These are phyloP conservation scores for Mycena venus DNA, from an alignment of 768 basidiomycete genomes.

Conservation along the genomic window DNA sequence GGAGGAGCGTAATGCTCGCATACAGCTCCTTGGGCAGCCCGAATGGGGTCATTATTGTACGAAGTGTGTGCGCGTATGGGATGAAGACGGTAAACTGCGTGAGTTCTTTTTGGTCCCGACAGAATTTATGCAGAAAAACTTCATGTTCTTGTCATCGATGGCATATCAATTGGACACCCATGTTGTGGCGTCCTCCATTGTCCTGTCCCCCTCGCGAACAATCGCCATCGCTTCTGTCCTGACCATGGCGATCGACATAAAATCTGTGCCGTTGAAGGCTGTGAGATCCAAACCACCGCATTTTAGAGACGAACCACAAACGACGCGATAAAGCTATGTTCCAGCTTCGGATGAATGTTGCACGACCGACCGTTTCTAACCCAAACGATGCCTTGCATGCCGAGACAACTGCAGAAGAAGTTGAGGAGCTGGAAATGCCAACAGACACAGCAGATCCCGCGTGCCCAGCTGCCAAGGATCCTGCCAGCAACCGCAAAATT, in stretches of 20 bases:
- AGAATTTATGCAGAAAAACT: constrained; percentile 26
- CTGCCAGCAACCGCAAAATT: too few relatives aligned
- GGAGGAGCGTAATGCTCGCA: constrained; percentile 37
- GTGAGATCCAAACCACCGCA: constrained; percentile 36
- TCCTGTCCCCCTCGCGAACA: constrained; percentile 31
- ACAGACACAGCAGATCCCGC: too few relatives aligned
- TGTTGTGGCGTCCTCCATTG: constrained; percentile 48
- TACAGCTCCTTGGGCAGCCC: constrained; percentile 40
- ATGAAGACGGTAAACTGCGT: constrained; percentile 17
- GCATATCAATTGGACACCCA: constrained; percentile 42
- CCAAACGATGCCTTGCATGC: too few relatives aligned
- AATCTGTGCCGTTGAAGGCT: constrained; percentile 39
- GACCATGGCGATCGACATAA: constrained; percentile 25
- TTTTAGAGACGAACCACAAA: constrained; percentile 36
- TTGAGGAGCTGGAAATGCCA: too few relatives aligned
- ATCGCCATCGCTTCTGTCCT: constrained; percentile 39
- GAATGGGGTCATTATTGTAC: constrained; percentile 46
- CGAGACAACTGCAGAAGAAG: too few relatives aligned
- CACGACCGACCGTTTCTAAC: background rate
- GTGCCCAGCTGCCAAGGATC: too few relatives aligned
- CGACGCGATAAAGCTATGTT: constrained; percentile 39
- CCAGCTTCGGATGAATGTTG: constrained; percentile 32
- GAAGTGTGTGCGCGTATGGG: constrained; percentile 38
- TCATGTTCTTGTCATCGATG: constrained; percentile 41
- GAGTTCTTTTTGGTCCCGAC: background rate